phyloP scores from a whole-genome alignment of 1,284 basidiomycete genomes.

The Cryptococcus depauperatus region DNA sequence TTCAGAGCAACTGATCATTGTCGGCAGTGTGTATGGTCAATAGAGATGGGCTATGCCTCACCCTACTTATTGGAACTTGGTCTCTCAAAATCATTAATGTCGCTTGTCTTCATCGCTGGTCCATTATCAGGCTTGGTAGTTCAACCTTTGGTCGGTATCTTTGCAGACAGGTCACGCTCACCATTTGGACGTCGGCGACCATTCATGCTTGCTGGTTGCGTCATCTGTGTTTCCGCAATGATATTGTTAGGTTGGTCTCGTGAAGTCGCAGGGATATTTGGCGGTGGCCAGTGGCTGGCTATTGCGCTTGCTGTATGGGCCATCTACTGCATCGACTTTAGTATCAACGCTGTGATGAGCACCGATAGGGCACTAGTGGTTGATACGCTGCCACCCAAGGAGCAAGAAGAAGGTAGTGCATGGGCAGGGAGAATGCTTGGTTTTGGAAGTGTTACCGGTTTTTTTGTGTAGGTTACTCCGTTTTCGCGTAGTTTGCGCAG shows the following conservation, averaged over 20 bases:
- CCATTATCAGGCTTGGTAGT: conserved; percentile 85
- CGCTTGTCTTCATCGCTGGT: conserved; percentile 87
- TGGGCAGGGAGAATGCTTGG: conserved; percentile 90
- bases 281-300: conserved; percentile 24
- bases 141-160: conserved; percentile 77
- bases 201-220: conserved; percentile 68
- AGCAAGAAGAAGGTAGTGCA: conserved; percentile 81
- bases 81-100: conserved; percentile 75
- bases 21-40: conserved; percentile 60
- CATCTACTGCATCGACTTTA: conserved; percentile 85
- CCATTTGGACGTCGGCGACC: conserved; percentile 74
- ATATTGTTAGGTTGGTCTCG: conserved; percentile 77
- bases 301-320: conserved; percentile 73
- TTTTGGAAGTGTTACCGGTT: conserved; percentile 70
- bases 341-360: conserved; percentile 66
- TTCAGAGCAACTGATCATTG: neutral
- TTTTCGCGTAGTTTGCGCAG: neutral
- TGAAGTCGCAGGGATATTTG: conserved; percentile 60
- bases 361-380: conserved; percentile 47
- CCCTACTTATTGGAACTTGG: conserved; percentile 88
- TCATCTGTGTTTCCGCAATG: conserved; percentile 63
- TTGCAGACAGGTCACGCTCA: conserved; percentile 82
- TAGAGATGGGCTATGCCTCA: conserved; percentile 89
- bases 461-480: conserved; percentile 61
- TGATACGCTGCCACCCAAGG: conserved; percentile 52